phyloP scores from a whole-genome alignment of 2,329 filamentous ascomycete species.

The Paecilomyces formosus region DNA sequence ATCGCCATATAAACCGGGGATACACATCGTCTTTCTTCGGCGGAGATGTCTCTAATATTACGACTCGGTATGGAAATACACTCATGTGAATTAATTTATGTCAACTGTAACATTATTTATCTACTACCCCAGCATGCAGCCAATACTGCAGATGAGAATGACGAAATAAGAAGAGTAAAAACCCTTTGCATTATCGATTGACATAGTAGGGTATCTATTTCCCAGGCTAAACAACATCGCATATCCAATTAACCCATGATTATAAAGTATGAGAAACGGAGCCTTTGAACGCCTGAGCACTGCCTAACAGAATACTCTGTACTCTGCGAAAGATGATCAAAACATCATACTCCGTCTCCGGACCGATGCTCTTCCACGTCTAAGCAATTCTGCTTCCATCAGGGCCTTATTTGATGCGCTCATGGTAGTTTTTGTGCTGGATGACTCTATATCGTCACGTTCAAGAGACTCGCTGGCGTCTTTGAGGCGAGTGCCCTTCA shows the following conservation, averaged over 20 bases:
- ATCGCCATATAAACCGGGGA: neutral
- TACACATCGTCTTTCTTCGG: neutral
- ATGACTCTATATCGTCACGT: neutral
- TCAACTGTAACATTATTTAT: neutral
- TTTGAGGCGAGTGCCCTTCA: neutral
- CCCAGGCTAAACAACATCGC: conserved; percentile 8
- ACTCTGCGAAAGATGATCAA: conserved; percentile 7
- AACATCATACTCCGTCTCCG: conserved; percentile 36
- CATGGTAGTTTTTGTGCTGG: neutral
- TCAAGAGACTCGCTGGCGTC: neutral
- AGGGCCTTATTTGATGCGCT: neutral
- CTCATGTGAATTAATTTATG: neutral
- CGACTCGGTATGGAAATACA: neutral
- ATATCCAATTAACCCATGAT: neutral
- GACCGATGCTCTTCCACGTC: conserved; percentile 22
- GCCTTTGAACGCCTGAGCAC: neutral
- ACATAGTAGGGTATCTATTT: conserved; percentile 16
- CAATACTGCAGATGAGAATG: neutral
- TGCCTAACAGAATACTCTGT: neutral
- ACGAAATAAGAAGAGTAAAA: neutral
- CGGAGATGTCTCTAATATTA: neutral
- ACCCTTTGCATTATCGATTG: neutral
- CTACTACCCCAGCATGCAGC: neutral
- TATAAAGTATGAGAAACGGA: neutral
- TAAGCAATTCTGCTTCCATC: conserved; percentile 10